Evolutionary conservation across 768 basidiomycete species (phyloP), one percentile per base, ranked within the genome.

Genomic region (Agaricus blazei): DNA sequence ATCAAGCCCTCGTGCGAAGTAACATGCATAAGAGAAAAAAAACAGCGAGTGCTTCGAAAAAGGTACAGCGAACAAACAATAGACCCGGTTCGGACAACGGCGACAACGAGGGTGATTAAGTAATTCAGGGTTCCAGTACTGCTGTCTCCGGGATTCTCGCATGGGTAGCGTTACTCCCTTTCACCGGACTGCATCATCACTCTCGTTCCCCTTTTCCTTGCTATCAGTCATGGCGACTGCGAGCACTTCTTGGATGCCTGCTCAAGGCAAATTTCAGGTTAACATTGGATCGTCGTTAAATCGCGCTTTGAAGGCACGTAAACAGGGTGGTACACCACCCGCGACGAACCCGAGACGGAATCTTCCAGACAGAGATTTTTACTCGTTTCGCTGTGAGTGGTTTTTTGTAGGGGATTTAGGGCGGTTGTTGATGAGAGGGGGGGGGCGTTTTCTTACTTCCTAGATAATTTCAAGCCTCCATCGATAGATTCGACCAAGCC

Each of bases 401-500:
- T 53, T 12, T 37, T 19, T 24, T 48, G 9, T 45, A 11, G 3
- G 40, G 2, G 8, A 19, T 41, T 19, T 6, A 19, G 1, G 28
- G 19, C 14, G 15, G 50, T 19, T 24, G n/a, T 29, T 53, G 19
- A 26, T 23, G n/a, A 31, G 24, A 4, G 19, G 9, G 40, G 29
- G 11, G 11, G 19, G 19, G 19, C 19, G 19, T 19, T 19, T 19
- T 19, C 5, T 34, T 11, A 28, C 37, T 27, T 14, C 23, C 5
- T 62, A 93, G 90, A 90, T 62, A 84, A 85, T 60, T 89, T 90
- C 70, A 88, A 82, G 65, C 88, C 91, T 2, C 76, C 80, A 51
- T 83, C 86, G 4, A 76, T 91, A 43, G 88, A 92, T 63, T 60
- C 75, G 24, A 74, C 78, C 2, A 85, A 80, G 60, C 78, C 85